phyloP scores from a whole-genome alignment of 768 basidiomycete species.

The Boletellus emodensis region DNA sequence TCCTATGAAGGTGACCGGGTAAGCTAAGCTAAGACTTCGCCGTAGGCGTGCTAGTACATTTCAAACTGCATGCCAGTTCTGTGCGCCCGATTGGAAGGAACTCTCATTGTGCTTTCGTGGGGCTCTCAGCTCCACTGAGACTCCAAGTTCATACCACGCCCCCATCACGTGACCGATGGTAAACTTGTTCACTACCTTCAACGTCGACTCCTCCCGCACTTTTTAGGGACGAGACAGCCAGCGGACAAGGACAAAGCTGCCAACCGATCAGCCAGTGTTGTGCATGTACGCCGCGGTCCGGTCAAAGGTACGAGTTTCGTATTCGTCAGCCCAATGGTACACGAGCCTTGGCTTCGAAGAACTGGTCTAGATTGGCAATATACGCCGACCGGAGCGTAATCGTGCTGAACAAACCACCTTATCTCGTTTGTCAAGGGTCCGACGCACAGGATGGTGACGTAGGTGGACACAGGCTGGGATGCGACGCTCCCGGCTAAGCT shows the following conservation, averaged over 20 bases:
- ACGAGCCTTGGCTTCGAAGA: constrained; percentile 14
- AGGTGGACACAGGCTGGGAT: constrained; percentile 6
- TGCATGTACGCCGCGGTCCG: constrained; percentile 19
- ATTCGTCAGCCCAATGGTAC: background rate
- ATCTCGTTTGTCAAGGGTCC: constrained; percentile 49
- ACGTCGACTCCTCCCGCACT: no score
- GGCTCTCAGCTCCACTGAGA: no score
- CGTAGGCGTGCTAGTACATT: no score
- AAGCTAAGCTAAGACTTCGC: no score
- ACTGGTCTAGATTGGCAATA: constrained; percentile 35
- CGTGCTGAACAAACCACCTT: constrained; percentile 59
- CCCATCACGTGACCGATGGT: no score
- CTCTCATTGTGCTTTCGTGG: no score
- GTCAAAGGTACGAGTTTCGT: constrained; percentile 16
- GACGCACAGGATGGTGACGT: constrained; percentile 24
- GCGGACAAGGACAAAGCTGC: background rate
- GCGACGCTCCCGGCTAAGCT: background rate
- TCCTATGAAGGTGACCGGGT: no score
- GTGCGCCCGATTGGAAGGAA: no score
- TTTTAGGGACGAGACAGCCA: no score
- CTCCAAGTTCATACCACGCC: no score
- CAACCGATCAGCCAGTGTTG: background rate
- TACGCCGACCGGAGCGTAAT: constrained; percentile 55
- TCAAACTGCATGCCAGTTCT: no score
- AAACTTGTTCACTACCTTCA: no score